phyloP scores from a whole-genome alignment of 176 grass and related monocot species.

The Neostapfia colusana region DNA sequence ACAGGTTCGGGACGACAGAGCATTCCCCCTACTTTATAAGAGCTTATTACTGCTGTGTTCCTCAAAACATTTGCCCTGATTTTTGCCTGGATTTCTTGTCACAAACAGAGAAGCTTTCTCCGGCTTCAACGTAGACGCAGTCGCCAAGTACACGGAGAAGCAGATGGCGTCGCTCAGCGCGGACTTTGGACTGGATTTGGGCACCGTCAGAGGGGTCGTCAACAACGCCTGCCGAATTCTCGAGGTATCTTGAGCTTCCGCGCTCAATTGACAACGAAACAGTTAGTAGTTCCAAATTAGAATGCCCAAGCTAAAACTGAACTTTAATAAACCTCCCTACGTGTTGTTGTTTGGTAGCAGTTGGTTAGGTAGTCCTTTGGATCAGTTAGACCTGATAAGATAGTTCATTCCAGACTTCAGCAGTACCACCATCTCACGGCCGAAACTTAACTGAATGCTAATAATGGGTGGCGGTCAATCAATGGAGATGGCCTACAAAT shows the following conservation, averaged over 20 bases:
- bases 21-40: neutral
- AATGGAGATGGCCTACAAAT: conserved; percentile 10
- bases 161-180: conserved; percentile 73
- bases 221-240: conserved; percentile 80
- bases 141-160: conserved; percentile 75
- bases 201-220: conserved; percentile 69
- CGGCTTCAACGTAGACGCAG: conserved; percentile 69
- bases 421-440: neutral
- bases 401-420: neutral
- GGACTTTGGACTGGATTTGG: conserved; percentile 63
- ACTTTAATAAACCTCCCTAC: neutral
- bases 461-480: conserved; percentile 18
- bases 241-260: conserved; percentile 51
- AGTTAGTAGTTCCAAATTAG: too few relatives aligned
- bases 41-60: neutral
- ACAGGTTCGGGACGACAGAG: conserved; percentile 50
- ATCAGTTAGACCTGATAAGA: conserved; percentile 15
- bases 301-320: neutral
- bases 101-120: conserved; percentile 75
- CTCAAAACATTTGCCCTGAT: conserved; percentile 31
- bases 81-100: neutral
- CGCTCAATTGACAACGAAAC: neutral
- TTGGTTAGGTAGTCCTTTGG: neutral
- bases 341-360: neutral
- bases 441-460: conserved; percentile 24